Base-by-base conservation (phyloP, 2,329 filamentous ascomycete species). In the Colletotrichum shisoi region DNA sequence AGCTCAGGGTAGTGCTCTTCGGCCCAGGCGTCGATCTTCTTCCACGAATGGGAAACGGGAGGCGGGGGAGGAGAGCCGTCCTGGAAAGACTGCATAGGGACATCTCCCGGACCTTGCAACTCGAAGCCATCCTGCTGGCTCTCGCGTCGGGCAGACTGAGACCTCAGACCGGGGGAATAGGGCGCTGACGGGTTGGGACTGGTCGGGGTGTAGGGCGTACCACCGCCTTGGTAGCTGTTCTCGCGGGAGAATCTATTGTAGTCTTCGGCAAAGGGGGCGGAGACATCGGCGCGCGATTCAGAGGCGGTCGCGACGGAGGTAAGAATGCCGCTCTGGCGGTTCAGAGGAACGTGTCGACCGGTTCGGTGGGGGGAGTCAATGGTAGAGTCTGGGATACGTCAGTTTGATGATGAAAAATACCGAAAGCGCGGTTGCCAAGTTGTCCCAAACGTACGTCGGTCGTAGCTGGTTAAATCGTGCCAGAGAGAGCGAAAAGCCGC, bases 1-100 rank as follows among this genome's bases (percentile, higher is more conserved):
- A 99, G 87, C 79, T 99, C 95, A 67, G 92, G 91, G 78, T 97
- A 99, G 79, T 98, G 92, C 70, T 95, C 92, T 74, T 98, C 95
- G 63, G 92, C 86, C 95, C 95, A 99, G 46, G 86, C 84, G 77
- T 98, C 94, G 75, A 99, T 97, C 78, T 94, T 91, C 76, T 86
- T 89, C 95, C 95, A 99, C 15, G 94, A 96, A 80, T 97, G 94
- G 56, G 83, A 79, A 45, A 96, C 89, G 7, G 95, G 93, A 2
- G 95, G 95, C 8, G 95, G 88, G 3, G 95, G 95, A 2, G 95
- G 94, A 27, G 93, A 85, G 63, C 95, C 95, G 72, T 97, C 94
- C 74, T 91, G 89, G 80, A 99, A 99, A 69, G 91, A 91, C 80
- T 97, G 95, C 92, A 99, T 95, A 72, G 91, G 94, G 70, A 99